Percentiles rank a stretch among this genome's conserved stretches.
These are phyloP conservation scores for Populus deltoides DNA, from an alignment of 345 rosid species.

Conservation along the genomic window DNA sequence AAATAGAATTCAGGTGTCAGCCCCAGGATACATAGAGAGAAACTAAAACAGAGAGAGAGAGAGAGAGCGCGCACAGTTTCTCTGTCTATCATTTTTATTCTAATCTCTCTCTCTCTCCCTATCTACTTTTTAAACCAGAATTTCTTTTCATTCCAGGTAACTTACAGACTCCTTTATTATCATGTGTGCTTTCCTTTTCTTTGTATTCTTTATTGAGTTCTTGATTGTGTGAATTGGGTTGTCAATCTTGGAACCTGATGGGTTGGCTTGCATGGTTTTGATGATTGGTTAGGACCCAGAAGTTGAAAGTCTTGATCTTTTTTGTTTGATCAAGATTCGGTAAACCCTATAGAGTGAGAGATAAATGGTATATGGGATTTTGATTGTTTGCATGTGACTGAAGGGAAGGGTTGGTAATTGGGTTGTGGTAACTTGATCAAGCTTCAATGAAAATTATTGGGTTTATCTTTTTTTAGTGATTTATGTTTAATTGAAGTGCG, in stretches of 20 bases:
- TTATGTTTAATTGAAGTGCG: neutral
- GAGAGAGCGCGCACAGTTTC: neutral
- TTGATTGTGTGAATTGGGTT: neutral
- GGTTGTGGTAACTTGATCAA: neutral
- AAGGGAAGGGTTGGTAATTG: neutral
- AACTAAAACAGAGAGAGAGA: neutral
- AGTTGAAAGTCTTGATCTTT: neutral
- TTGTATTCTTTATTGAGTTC: neutral
- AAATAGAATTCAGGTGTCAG: constrained; percentile 7
- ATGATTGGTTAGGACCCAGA: neutral
- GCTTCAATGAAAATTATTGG: neutral
- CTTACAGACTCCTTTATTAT: neutral
- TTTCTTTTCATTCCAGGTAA: neutral
- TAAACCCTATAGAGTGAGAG: constrained; percentile 5
- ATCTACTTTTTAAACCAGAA: neutral
- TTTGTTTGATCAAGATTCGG: neutral
- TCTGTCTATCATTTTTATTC: neutral
- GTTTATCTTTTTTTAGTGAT: neutral
- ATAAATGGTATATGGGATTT: neutral
- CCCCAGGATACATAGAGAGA: neutral
- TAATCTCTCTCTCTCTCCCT: neutral
- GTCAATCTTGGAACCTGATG: neutral
- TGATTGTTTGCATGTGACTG: neutral
- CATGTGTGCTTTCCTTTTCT: neutral
- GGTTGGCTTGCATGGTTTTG: neutral